These are phyloP conservation scores for Coemansia sp. DNA, from an alignment of 192 early-diverging fungal species.

Conservation along the genomic window DNA sequence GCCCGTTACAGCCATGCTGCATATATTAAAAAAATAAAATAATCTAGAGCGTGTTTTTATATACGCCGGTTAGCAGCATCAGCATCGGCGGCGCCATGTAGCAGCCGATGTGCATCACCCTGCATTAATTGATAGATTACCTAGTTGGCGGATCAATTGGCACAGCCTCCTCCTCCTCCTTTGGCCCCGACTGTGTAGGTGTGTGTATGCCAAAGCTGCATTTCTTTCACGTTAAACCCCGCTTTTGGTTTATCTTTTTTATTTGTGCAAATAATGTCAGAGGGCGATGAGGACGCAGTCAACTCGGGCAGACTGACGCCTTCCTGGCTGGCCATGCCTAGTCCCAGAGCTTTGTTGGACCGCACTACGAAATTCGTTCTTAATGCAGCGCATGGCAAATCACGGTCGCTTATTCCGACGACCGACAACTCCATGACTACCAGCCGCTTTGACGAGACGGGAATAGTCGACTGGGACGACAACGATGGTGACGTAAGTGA, in stretches of 20 bases:
- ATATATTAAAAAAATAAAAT: neutral
- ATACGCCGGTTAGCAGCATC: neutral
- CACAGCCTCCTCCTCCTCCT: neutral
- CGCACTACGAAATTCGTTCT: slow-evolving; percentile 50
- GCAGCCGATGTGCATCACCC: neutral
- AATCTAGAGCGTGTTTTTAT: neutral
- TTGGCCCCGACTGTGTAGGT: neutral
- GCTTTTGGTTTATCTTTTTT: neutral
- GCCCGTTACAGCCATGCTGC: neutral
- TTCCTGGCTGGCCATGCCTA: slow-evolving; percentile 28
- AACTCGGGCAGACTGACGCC: slow-evolving; percentile 3
- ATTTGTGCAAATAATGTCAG: slow-evolving; percentile 22
- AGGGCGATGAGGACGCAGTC: slow-evolving; percentile 23
- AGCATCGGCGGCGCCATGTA: neutral
- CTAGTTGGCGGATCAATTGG: neutral
- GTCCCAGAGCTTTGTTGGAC: slow-evolving; percentile 37
- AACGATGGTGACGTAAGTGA: slow-evolving; percentile 1
- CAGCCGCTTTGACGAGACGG: neutral
- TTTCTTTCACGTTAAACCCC: neutral
- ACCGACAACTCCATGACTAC: slow-evolving; percentile 12
- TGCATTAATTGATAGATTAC: neutral
- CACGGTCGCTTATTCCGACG: slow-evolving; percentile 47
- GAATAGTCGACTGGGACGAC: slow-evolving; percentile 6
- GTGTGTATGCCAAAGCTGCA: neutral
- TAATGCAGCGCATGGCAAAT: slow-evolving; percentile 52